Percentiles rank a stretch among this genome's conserved stretches.
phyloP scores from a whole-genome alignment of 805 yeast species.

The Cyberlindnera lachancei region DNA sequence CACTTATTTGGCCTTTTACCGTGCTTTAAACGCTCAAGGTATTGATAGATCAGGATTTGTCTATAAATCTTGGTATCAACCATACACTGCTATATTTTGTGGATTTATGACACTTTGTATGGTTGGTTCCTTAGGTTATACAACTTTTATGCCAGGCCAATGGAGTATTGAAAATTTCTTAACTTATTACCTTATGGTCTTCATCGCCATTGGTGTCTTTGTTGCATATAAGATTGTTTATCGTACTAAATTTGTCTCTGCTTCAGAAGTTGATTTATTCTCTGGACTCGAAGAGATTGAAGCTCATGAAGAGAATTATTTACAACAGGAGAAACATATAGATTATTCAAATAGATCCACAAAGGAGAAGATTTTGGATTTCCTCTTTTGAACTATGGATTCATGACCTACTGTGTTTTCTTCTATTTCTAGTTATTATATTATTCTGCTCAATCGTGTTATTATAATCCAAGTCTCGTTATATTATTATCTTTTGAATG shows the following conservation, averaged over 20 bases:
- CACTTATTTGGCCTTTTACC: constrained; percentile 56
- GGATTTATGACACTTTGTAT: constrained; percentile 42
- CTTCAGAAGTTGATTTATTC: constrained; percentile 44
- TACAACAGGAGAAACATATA: no score
- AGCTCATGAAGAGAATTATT: constrained; percentile 38
- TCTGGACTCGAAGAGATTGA: constrained; percentile 52
- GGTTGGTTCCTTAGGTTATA: constrained; percentile 60
- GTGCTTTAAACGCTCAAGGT: constrained; percentile 50
- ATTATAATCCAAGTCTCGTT: no score
- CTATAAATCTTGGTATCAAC: constrained; percentile 52
- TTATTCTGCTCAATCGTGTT: no score
- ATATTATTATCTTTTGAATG: no score
- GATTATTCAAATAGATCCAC: no score
- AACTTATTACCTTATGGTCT: constrained; percentile 68
- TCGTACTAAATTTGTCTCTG: constrained; percentile 37
- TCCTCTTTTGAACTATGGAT: no score
- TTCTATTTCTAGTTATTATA: no score
- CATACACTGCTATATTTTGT: constrained; percentile 43
- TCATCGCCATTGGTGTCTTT: constrained; percentile 40
- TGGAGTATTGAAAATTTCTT: constrained; percentile 63
- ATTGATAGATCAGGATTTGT: constrained; percentile 32
- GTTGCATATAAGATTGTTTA: constrained; percentile 41
- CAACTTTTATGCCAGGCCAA: constrained; percentile 59
- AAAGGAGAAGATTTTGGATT: no score
- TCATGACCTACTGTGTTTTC: no score